Conservation (phyloP, 2,329 filamentous ascomycete species). For the Phyllosticta citribraziliensis region DNA sequence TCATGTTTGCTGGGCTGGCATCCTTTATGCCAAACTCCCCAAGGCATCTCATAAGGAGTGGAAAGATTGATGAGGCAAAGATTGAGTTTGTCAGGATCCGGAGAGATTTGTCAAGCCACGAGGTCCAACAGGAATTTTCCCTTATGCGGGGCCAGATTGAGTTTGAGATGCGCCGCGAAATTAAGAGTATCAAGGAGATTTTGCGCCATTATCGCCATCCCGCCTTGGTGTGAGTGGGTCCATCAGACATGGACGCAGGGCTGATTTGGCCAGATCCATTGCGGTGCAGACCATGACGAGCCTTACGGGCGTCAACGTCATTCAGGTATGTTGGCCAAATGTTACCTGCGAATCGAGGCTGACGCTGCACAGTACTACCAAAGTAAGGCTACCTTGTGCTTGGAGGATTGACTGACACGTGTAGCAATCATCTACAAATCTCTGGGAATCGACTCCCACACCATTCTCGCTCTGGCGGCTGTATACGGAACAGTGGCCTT, state of each 20-base stretch:
- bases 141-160: conserved; percentile 23
- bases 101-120: conserved; percentile 15
- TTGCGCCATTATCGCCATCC: conserved; percentile 43
- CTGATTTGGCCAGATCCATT: conserved; percentile 23
- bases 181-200: conserved; percentile 43
- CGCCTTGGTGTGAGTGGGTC: conserved; percentile 33
- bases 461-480: conserved; percentile 44
- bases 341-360: no score
- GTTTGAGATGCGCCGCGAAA: conserved; percentile 40
- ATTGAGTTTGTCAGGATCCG: conserved; percentile 43
- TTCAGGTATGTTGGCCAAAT: conserved; percentile 27
- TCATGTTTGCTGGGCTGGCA: conserved; percentile 42
- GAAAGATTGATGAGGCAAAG: conserved; percentile 49
- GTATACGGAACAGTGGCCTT: conserved; percentile 48
- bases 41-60: conserved; percentile 64
- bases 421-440: conserved; percentile 45
- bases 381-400: background rate
- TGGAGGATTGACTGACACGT: background rate
- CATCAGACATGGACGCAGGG: background rate
- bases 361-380: background rate
- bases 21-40: conserved; percentile 71
- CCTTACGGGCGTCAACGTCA: conserved; percentile 49
- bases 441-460: conserved; percentile 40
- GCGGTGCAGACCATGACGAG: conserved; percentile 49
- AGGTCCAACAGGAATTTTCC: conserved; percentile 14